Percentiles rank a stretch among this genome's conserved stretches.
Conservation (phyloP, 768 basidiomycete species). For the Porphyrellus cyaneotinctus region DNA sequence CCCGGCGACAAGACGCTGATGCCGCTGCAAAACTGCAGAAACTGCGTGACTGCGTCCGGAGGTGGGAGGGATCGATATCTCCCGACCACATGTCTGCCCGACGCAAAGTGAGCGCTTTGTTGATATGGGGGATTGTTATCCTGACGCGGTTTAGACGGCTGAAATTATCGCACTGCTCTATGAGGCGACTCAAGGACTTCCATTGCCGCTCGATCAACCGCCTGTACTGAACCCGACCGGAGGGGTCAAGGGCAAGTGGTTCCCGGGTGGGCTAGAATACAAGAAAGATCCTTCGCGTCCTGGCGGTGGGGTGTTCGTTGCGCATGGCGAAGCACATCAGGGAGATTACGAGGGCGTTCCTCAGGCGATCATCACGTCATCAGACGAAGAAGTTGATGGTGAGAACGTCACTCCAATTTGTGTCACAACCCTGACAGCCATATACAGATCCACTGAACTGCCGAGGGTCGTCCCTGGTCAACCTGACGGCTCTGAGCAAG, state of each 20-base stretch:
- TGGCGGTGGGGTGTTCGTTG: conserved; percentile 85
- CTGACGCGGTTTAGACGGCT: conserved; percentile 55
- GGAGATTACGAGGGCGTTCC: conserved; percentile 52
- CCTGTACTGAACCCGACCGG: conserved; percentile 79
- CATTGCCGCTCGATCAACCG: conserved; percentile 48
- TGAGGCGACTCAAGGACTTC: conserved; percentile 85
- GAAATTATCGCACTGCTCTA: conserved; percentile 91
- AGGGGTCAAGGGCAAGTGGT: conserved; percentile 56
- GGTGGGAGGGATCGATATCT: conserved; percentile 84
- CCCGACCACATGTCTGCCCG: conserved; percentile 94
- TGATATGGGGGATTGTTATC: not conserved
- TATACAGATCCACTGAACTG: conserved; percentile 10
- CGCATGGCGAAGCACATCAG: conserved; percentile 43
- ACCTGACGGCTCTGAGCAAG: conserved; percentile 47
- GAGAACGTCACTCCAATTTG: conserved; percentile 32
- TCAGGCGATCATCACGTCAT: conserved; percentile 48
- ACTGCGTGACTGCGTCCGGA: conserved; percentile 76
- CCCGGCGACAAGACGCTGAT: conserved; percentile 70
- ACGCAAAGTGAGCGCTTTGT: conserved; percentile 60
- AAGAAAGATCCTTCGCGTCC: conserved; percentile 76
- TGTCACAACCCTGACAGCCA: conserved; percentile 6
- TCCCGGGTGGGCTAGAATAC: conserved; percentile 57
- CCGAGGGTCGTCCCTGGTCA: conserved; percentile 46
- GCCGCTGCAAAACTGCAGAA: conserved; percentile 73
- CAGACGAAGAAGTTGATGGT: conserved; percentile 51